Evolutionary conservation across 331 rosid species (phyloP), one percentile per base, ranked within the genome.

Genomic region (Pyracantha coccinea): DNA sequence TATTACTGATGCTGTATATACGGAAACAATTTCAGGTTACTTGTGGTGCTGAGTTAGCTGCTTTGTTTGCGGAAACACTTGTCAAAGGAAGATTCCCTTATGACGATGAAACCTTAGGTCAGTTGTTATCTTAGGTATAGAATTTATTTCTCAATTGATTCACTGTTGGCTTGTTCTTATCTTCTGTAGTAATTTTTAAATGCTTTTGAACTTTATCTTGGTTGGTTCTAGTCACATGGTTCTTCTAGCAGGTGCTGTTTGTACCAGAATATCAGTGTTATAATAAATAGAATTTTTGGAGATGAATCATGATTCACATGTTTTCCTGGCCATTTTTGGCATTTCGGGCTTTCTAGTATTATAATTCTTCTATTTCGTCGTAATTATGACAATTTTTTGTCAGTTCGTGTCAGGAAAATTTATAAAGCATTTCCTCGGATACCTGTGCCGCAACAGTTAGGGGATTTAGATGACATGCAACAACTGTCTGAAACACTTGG

Each of bases 21-120:
- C 16, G 63, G 27, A 77, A 71, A 68, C 10, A 41, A 38, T 71
- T 61, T 54, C 87, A 95, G 99, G 89, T 95, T 82, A 95, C 91
- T 31, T 95, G 99, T 77, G 99, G 99, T 71, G 91, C 94, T 62
- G 99, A 95, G 81, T 93, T 95, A 77, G 96, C 99, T 83, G 85
- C 84, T 44, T 77, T 92, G 78, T 95, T 85, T 79, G 99, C 92
- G 77, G 99, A 92, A 75, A 89, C 88, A 53, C 89, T 95, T 72
- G 87, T 80, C 58, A 95, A 95, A 83, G 97, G 92, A 63, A 88
- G 82, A 80, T 65, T 89, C 76, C 91, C 92, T 78, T 95, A 78
- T 73, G 79, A 82, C 21, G 84, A 83, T 31, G 87, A 89, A 83
- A 82, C 77, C 75, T 86, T 90, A 76, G 98, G 99, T 95, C 78